phyloP scores from a whole-genome alignment of 2,329 filamentous ascomycete species.

The Keithomyces neogunnii region DNA sequence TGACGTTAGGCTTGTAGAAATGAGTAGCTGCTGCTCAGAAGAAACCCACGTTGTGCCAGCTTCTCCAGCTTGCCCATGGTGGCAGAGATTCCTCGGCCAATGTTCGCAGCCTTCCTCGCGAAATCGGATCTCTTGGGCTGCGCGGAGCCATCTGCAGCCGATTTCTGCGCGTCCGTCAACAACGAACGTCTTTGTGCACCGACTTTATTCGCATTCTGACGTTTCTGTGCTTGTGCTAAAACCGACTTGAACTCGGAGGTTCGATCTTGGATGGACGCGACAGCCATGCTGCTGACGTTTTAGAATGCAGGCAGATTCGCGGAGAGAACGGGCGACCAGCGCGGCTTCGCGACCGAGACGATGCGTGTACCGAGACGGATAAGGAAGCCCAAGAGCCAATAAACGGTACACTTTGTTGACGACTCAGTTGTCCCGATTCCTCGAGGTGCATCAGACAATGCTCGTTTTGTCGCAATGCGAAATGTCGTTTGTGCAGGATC shows the following conservation, averaged over 20 bases:
- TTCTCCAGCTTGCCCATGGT: constrained; percentile 96
- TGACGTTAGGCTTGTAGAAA: constrained; percentile 6
- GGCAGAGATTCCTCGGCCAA: constrained; percentile 80
- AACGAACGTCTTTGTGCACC: constrained; percentile 75
- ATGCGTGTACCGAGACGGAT: background rate
- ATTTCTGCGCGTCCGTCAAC: constrained; percentile 65
- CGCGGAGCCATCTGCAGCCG: constrained; percentile 44
- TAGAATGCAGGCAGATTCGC: background rate
- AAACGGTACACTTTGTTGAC: background rate
- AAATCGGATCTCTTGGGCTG: constrained; percentile 75
- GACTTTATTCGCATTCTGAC: constrained; percentile 67
- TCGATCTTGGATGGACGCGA: constrained; percentile 85
- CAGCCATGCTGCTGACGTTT: constrained; percentile 40
- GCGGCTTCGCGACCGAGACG: constrained; percentile 14
- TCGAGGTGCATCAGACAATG: background rate
- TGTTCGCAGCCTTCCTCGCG: constrained; percentile 81
- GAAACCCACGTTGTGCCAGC: constrained; percentile 66
- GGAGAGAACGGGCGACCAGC: constrained; percentile 25
- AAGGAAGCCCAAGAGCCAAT: background rate
- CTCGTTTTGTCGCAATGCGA: background rate
- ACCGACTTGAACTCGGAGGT: constrained; percentile 93
- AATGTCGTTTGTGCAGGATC: too few relatives aligned
- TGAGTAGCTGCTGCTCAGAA: background rate
- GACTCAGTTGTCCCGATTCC: background rate
- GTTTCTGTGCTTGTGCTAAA: constrained; percentile 74